Base-by-base conservation (phyloP, 208 protist genomes). In the Herpetomonas muscarum region DNA sequence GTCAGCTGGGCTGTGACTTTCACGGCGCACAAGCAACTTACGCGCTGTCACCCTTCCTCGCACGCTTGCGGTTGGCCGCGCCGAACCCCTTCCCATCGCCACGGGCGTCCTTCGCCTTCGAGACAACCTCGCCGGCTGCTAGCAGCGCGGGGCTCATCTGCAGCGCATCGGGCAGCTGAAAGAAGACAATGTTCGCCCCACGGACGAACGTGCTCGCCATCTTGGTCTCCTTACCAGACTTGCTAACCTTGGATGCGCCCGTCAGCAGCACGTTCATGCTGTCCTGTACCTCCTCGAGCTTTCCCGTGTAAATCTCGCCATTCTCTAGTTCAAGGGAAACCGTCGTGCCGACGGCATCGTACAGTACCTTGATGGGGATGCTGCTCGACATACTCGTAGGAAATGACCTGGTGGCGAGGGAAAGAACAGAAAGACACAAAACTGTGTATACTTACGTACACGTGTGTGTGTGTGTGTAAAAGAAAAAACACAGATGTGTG, bases 341-440 rank as follows among this genome's bases (percentile, higher is more conserved):
- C 17, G 79, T 75, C 15, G 88, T 86, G 51, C 89, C 86, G 21
- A 93, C 68, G 3, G 93, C 81, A 70, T 98, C 94, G 51, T 89
- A 92, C 21, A 98, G 79, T 34, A 98, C 74, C 70, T 97, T 98
- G 17, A 98, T 62, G 21, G 92, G 92, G 41, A 98, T 90, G 48
- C 84, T 87, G 21, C 32, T 28, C 7, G 29, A 36, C 2, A 46
- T 45, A 61, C 28, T 64, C 17, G 55, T 48, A 44, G 41, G 24
- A 31, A 3, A 52, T 12, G 0, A 17, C 9, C 0, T 51, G 4
- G 37, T 25, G 44, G 22, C 4, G 46, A 29, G 41, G 22, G 21
- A 56, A 4, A 53, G 42, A 36, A 47, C 19, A 37, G 19, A n/a
- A 61, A 37, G 42, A 15, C 36, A 45, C 28, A 49, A 25, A 37